A percentile compares a stretch with the other conserved stretches of the same genome.
phyloP scores from a whole-genome alignment of 176 grass and related monocot species.

The Avena eriantha region DNA sequence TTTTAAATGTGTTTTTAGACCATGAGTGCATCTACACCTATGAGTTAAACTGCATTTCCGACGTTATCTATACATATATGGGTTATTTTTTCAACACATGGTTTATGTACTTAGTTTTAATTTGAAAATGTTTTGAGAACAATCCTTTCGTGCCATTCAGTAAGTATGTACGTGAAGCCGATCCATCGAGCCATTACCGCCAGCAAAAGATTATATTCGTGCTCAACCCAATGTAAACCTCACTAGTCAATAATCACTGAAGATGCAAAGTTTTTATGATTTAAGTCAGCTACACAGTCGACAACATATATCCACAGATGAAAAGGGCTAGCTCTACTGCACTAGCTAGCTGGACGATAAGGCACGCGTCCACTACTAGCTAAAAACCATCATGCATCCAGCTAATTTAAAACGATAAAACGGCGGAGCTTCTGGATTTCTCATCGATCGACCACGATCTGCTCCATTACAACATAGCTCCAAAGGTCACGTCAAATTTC shows the following conservation, averaged over 20 bases:
- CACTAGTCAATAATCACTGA: not conserved
- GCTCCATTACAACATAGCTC: not conserved
- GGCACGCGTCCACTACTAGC: conserved; percentile 28
- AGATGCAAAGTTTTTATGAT: not conserved
- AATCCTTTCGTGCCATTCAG: not conserved
- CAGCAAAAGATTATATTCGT: not conserved
- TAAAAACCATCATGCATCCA: not conserved
- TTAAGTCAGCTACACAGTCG: conserved; percentile 33
- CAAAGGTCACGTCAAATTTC: not conserved
- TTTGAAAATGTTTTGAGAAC: too few relatives aligned
- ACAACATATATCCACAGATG: conserved; percentile 1
- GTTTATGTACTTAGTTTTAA: too few relatives aligned
- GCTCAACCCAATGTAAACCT: not conserved
- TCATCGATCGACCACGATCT: not conserved
- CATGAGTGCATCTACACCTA: too few relatives aligned
- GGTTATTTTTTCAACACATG: too few relatives aligned
- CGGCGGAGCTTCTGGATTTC: conserved; percentile 1
- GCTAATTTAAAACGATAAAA: conserved; percentile 21
- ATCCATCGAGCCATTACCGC: not conserved
- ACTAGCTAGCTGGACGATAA: conserved; percentile 25
- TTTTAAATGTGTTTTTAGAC: too few relatives aligned
- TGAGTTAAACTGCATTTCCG: too few relatives aligned
- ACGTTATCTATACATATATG: too few relatives aligned
- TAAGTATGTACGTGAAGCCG: not conserved
- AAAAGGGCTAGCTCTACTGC: conserved; percentile 29